Conservation (phyloP, 116 monocot species). For the Iris pallida region DNA sequence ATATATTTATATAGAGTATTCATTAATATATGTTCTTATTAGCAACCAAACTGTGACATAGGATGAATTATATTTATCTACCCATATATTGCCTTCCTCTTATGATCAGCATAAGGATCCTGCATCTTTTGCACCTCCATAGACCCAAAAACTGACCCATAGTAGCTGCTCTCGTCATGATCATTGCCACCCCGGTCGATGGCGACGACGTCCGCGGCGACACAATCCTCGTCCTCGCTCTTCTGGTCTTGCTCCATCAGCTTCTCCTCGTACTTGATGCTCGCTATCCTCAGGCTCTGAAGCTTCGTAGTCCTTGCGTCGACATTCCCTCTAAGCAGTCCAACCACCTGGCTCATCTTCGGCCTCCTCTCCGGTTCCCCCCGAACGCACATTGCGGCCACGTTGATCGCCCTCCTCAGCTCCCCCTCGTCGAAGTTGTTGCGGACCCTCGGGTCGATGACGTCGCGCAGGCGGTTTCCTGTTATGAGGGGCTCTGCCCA, state of each 20-base stretch:
- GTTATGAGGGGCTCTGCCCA: slow-evolving; percentile 35
- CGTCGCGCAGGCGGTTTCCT: slow-evolving; percentile 5
- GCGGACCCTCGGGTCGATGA: slow-evolving; percentile 20
- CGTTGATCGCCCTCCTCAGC: slow-evolving; percentile 10
- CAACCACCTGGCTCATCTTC: slow-evolving; percentile 20
- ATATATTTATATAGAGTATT: too few species aligned
- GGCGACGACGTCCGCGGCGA: too few species aligned
- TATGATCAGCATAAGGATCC: too few species aligned
- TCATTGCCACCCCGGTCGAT: too few species aligned
- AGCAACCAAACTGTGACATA: too few species aligned
- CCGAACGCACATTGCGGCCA: slow-evolving; percentile 20
- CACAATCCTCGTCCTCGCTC: slow-evolving; percentile 1
- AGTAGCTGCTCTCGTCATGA: too few species aligned
- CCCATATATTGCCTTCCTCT: too few species aligned
- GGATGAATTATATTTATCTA: too few species aligned
- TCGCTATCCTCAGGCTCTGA: slow-evolving; percentile 10
- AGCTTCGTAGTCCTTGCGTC: neutral
- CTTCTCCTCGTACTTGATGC: slow-evolving; percentile 22
- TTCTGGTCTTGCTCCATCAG: slow-evolving; percentile 15
- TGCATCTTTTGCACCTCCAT: too few species aligned
- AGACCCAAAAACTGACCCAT: too few species aligned
- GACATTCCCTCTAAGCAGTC: neutral
- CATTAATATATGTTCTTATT: too few species aligned
- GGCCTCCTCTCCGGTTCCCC: slow-evolving; percentile 22
- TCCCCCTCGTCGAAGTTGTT: slow-evolving; percentile 11